phyloP scores from a whole-genome alignment of 306 rosid species.

The Abrus pulchellus region DNA sequence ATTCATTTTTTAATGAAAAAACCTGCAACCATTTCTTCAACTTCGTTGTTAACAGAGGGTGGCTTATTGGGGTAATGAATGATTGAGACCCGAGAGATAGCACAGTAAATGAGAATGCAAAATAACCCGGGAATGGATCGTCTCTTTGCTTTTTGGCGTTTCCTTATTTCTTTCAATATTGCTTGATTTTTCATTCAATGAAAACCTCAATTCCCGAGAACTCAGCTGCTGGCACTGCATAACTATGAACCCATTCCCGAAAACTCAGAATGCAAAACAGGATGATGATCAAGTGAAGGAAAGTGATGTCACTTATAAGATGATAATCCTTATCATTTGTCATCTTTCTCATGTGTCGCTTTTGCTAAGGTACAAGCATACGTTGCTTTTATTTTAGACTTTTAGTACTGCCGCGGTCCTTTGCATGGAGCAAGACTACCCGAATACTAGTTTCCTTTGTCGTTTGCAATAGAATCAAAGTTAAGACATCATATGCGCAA shows the following conservation, averaged over 20 bases:
- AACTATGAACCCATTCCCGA: constrained; percentile 1
- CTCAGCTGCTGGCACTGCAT: neutral
- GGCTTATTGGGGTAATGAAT: constrained; percentile 7
- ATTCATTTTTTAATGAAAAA: constrained; percentile 50
- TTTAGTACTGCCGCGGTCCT: neutral
- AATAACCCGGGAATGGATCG: constrained; percentile 10
- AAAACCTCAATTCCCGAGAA: neutral
- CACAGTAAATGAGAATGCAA: neutral
- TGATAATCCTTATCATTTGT: constrained; percentile 7
- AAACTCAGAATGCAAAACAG: too few species aligned
- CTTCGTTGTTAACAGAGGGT: constrained; percentile 24
- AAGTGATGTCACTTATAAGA: constrained; percentile 3
- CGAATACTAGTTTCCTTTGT: constrained; percentile 21
- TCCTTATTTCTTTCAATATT: neutral
- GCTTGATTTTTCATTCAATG: neutral
- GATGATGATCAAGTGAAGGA: neutral
- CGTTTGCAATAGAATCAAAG: constrained; percentile 23
- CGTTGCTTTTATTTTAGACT: constrained; percentile 20
- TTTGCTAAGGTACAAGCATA: constrained; percentile 31
- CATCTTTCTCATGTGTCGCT: constrained; percentile 24
- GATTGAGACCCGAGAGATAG: neutral
- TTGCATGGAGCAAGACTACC: constrained; percentile 11
- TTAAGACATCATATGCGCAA: constrained; percentile 16
- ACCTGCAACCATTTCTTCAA: constrained; percentile 32
- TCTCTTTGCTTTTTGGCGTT: constrained; percentile 5